Evolutionary conservation across 2,329 filamentous ascomycete species (phyloP).

Genomic region (Fusarium udum): DNA sequence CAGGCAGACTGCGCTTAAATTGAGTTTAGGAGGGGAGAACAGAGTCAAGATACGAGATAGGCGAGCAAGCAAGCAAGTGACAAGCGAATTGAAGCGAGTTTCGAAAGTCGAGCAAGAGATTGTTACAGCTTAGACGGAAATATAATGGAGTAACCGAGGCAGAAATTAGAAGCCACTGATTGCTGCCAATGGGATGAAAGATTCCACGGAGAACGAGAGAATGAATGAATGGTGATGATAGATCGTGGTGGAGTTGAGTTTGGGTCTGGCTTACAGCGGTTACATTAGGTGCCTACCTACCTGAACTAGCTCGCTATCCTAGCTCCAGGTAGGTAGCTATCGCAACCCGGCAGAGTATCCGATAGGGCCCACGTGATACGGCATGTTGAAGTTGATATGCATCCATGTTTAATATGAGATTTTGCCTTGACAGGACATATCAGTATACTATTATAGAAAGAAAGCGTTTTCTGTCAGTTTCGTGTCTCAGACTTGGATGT

Average conservation of each 20-base stretch:
- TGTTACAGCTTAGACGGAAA: background rate
- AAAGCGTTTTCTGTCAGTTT: background rate
- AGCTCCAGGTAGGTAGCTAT: background rate
- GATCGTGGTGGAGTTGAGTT: conserved; percentile 27
- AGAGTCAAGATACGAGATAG: conserved; percentile 13
- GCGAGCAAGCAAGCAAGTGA: background rate
- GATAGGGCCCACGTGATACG: conserved; percentile 43
- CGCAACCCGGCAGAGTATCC: conserved; percentile 5
- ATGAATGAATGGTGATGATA: conserved; percentile 23
- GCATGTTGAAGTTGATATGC: background rate
- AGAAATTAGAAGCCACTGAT: background rate
- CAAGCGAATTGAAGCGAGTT: conserved; percentile 1
- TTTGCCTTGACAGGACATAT: background rate
- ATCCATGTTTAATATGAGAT: background rate
- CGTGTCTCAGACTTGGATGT: conserved; percentile 22
- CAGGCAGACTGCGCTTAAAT: conserved; percentile 8
- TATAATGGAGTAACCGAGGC: background rate
- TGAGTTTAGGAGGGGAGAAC: conserved; percentile 5
- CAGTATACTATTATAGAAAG: background rate
- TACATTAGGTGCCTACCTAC: conserved; percentile 32
- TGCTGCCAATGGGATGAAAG: conserved; percentile 1
- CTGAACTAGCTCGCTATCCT: conserved; percentile 5
- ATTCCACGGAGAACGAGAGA: background rate
- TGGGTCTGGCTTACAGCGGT: conserved; percentile 38
- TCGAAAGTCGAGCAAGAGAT: background rate